Conservation (phyloP, 768 basidiomycete genomes). For the Thelephora ganbajun region DNA sequence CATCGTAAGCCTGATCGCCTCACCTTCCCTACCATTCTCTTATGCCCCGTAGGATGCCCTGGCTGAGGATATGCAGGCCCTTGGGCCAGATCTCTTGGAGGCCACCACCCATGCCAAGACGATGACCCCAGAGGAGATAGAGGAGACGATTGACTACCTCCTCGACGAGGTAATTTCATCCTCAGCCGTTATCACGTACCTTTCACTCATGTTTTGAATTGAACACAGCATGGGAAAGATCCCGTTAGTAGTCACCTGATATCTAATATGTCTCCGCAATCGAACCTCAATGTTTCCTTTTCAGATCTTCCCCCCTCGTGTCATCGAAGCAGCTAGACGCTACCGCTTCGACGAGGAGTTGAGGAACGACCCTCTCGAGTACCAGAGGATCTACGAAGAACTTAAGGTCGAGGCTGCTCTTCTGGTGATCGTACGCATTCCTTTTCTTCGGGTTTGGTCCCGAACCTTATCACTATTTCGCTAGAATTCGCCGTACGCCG, state of each 20-base stretch:
- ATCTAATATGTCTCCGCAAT: not conserved
- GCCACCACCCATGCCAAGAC: not conserved
- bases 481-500: conserved; percentile 82
- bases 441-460: no score
- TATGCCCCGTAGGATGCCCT: not conserved
- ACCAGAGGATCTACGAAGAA: not conserved
- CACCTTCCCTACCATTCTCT: not conserved
- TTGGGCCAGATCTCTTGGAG: not conserved
- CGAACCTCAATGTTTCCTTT: not conserved
- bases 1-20: not conserved
- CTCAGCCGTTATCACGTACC: not conserved
- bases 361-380: not conserved
- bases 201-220: not conserved
- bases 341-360: not conserved
- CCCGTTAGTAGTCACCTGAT: not conserved
- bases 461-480: no score
- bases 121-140: not conserved
- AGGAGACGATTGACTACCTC: not conserved
- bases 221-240: not conserved
- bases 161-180: not conserved
- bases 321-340: not conserved
- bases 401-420: not conserved
- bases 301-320: not conserved
- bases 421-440: not conserved
- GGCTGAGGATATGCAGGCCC: not conserved